These are phyloP conservation scores for Ceratocystis harringtonii DNA, from an alignment of 2,329 filamentous ascomycete species.

Conservation along the genomic window DNA sequence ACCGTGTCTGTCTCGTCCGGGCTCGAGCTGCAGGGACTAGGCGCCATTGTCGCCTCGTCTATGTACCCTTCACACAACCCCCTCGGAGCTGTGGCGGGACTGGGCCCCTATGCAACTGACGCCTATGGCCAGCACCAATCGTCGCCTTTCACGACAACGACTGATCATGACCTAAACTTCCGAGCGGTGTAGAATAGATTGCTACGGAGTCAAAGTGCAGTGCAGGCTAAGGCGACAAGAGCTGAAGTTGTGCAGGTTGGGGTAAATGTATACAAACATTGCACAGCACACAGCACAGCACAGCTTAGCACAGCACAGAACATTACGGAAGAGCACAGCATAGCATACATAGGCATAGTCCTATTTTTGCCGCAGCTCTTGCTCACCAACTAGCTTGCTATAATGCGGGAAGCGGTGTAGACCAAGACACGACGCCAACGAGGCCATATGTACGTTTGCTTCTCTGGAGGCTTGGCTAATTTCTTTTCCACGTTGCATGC, in stretches of 20 bases:
- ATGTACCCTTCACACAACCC: conserved; percentile 15
- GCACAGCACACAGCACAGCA: background rate
- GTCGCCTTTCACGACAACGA: conserved; percentile 5
- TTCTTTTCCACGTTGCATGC: background rate
- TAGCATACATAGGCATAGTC: background rate
- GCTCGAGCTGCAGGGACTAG: conserved; percentile 10
- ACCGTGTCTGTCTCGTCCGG: conserved; percentile 12
- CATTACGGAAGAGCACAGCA: background rate
- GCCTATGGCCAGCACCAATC: conserved; percentile 15
- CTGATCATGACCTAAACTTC: conserved; percentile 14
- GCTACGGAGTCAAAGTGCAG: background rate
- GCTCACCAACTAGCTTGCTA: too few relatives aligned
- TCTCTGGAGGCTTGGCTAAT: background rate
- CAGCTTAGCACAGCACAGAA: background rate
- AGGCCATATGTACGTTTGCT: background rate
- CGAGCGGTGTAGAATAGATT: conserved; percentile 6
- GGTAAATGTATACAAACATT: background rate
- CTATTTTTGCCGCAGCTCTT: background rate
- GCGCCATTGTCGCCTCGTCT: conserved; percentile 10
- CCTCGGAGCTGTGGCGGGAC: background rate
- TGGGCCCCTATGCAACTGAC: conserved; percentile 11
- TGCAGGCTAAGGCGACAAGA: background rate
- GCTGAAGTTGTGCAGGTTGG: background rate
- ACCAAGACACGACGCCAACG: background rate
- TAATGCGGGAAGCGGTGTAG: too few relatives aligned